Base-by-base conservation (phyloP, 2,329 filamentous ascomycete genomes). In the Xylaria sp. region DNA sequence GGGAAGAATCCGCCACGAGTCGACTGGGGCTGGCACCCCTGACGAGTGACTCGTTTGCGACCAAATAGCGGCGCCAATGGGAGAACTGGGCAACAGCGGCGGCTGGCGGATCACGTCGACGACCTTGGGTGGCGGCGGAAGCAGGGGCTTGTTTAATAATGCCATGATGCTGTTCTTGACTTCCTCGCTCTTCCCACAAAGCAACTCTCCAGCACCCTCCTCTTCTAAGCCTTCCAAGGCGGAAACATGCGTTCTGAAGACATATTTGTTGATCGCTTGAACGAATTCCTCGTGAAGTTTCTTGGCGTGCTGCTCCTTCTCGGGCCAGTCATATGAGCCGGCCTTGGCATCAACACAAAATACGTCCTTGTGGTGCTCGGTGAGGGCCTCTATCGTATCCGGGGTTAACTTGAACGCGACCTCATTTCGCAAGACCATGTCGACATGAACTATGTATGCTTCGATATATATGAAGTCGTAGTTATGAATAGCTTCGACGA, bases 371-470 rank as follows among this genome's bases (percentile, higher is more conserved):
- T 99, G 96, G 81, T 97, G 97, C 80, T 97, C 93, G 80, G 97
- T 91, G 72, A 99, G 88, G 61, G 92, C 84, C 77, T 97, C 94
- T 83, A 99, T 99, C 70, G 94, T 94, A 80, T 98, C 96, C 67
- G 91, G 89, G 28, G 94, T 98, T 77, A 99, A 88, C 88, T 99
- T 99, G 88, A 94, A 98, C 74, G 94, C 96, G 77, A 99, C 94
- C 84, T 98, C 96, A 80, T 97, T 96, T 82, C 94, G 92, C 77
- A 97, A 89, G 68, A 99, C 95, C 94, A 98, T 97, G 84, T 99
- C 96, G 81, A 99, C 94, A 81, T 98, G 95, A 70, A 99, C 96
- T 75, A 98, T 95, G 81, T 99, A 99, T 61, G 96, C 96, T 83
- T 98, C 94, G 75, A 98, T 85, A 80, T 97, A 93, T 78, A 97